Base-by-base conservation (phyloP, 805 yeast species). In the Sungouiozyma intestinalis region DNA sequence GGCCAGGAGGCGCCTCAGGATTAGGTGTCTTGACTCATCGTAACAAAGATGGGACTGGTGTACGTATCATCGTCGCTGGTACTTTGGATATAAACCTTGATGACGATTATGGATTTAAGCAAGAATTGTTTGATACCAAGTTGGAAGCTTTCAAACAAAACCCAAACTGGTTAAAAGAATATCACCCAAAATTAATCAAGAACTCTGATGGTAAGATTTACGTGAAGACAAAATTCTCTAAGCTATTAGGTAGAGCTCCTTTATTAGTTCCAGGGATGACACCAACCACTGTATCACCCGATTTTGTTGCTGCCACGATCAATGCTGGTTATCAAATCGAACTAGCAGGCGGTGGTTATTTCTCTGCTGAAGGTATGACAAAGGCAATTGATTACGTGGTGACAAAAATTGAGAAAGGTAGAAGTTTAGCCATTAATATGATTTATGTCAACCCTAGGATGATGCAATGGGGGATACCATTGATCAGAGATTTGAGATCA, bases 241-340 rank as follows among this genome's bases (percentile, higher is more conserved):
- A 88, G 63, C 74, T 92, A 54, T 68, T 92, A 49, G 95, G 97
- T 48, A 84, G 87, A 66, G 88, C 98, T 48, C 99, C 98, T 46
- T 69, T 92, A 53, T 81, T 94, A 81, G 92, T 92, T 53, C 95
- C 99, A 33, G 99, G 98, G 71, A 92, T 92, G 99, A 92, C 98
- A 34, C 99, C 99, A 62, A 78, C 95, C 36, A 92, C 98, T 27
- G 97, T 88, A 44, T 81, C 85, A 52, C 92, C 97, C 38, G 88
- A 85, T 48, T 88, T 92, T 56, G 94, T 92, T 45, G 82, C 95
- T 47, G 94, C 95, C 27, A 81, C 97, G 21, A 74, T 88, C 59
- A 87, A 88, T 62, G 87, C 97, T 40, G 99, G 99, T 48, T 92
- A 88, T 70, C 95, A 86, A 62, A 86, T 90, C 57, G 99, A 92